Evolutionary conservation across 768 basidiomycete genomes (phyloP).

Genomic region (Lactifluus piperatus): DNA sequence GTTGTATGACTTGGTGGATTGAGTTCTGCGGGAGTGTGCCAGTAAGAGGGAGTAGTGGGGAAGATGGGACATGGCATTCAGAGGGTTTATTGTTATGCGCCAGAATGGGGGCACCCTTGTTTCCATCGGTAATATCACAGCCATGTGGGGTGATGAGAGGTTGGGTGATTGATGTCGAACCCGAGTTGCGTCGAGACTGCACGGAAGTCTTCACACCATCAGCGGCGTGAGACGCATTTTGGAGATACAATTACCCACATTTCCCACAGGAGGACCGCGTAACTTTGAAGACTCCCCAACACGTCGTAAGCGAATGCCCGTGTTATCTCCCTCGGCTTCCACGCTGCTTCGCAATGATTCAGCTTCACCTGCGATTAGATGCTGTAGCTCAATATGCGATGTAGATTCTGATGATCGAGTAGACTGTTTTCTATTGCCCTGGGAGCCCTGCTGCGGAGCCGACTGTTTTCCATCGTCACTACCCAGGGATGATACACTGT

Average conservation of each 20-base stretch:
- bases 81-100: background rate
- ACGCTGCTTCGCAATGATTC: slow-evolving; percentile 6
- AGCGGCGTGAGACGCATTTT: background rate
- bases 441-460: background rate
- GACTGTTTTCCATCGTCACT: background rate
- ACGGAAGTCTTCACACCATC: background rate
- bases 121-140: background rate
- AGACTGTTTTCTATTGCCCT: background rate
- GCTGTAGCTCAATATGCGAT: slow-evolving; percentile 12
- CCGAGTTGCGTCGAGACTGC: background rate
- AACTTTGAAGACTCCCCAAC: background rate
- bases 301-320: slow-evolving; percentile 9
- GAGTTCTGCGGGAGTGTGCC: background rate
- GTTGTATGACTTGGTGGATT: background rate
- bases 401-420: background rate
- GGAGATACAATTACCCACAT: background rate
- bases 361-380: slow-evolving; percentile 12
- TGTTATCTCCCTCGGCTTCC: slow-evolving; percentile 2
- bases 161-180: background rate
- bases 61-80: background rate
- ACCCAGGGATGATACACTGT: background rate
- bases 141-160: slow-evolving; percentile 2
- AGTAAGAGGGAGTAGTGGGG: background rate
- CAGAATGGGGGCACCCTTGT: too few relatives aligned
- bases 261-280: background rate